Percentiles rank a stretch among this genome's conserved stretches.
phyloP scores from a whole-genome alignment of 225 moss, liverwort and hornwort species.

The Bryum argenteum region DNA sequence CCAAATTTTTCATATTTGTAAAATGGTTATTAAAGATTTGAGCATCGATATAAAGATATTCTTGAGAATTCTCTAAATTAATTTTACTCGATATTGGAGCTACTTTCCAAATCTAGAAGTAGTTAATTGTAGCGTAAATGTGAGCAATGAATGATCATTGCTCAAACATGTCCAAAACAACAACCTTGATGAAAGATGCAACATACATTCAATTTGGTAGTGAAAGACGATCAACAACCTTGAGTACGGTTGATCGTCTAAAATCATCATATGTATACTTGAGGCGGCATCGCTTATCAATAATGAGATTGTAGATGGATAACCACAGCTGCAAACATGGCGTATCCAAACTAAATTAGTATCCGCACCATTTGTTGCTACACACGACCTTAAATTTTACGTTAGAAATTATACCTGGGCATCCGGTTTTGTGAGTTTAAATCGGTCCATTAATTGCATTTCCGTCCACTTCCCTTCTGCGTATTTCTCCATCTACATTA shows the following conservation, averaged over 20 bases:
- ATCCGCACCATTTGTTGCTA: no score
- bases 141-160: no score
- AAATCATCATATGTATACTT: constrained; percentile 80
- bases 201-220: background rate
- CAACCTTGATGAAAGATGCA: no score
- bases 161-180: no score
- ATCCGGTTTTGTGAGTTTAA: constrained; percentile 82
- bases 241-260: constrained; percentile 68
- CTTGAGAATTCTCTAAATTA: no score
- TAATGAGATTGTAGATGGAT: constrained; percentile 73
- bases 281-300: constrained; percentile 82
- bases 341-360: background rate
- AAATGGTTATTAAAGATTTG: no score
- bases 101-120: no score
- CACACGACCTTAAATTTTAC: background rate
- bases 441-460: constrained; percentile 57
- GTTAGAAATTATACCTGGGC: constrained; percentile 59
- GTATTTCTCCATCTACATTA: constrained; percentile 67
- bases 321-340: constrained; percentile 70
- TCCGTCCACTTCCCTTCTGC: constrained; percentile 85
- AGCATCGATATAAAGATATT: no score
- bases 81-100: no score
- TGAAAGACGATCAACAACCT: constrained; percentile 48
- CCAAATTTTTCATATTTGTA: no score
- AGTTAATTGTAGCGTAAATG: no score